A percentile compares a stretch with the other conserved stretches of the same genome.
Evolutionary conservation across 1,284 basidiomycete genomes (phyloP).

Genomic region (Trichosporon coremiiforme): DNA sequence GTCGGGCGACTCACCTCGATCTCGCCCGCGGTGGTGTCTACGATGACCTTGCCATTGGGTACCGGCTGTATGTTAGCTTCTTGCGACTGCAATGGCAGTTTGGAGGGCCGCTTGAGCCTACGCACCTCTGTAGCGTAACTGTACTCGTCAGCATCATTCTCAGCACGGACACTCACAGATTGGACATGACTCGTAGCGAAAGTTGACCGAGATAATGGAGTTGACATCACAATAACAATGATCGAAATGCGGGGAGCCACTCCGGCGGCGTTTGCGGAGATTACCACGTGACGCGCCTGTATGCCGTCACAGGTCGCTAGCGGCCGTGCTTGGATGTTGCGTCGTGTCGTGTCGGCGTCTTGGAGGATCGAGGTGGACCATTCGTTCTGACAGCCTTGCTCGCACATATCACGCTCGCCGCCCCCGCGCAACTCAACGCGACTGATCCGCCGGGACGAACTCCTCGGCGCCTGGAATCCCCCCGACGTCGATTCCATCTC

Average conservation of each 20-base stretch:
- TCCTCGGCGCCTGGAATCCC: not conserved
- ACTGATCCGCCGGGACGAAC: constrained; percentile 3
- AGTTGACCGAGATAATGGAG: not conserved
- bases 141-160: not conserved
- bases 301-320: constrained; percentile 13
- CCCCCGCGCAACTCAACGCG: constrained; percentile 7
- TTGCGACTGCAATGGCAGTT: not conserved
- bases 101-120: not conserved
- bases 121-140: constrained; percentile 53
- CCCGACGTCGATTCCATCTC: not conserved
- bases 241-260: constrained; percentile 14
- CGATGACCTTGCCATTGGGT: constrained; percentile 79
- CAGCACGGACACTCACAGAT: constrained; percentile 41
- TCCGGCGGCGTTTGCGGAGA: constrained; percentile 5
- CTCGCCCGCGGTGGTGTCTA: constrained; percentile 88
- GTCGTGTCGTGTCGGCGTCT: constrained; percentile 17
- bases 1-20: constrained; percentile 62
- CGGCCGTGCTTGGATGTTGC: constrained; percentile 13
- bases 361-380: not conserved
- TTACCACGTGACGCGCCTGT: not conserved
- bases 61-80: constrained; percentile 53
- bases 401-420: constrained; percentile 19
- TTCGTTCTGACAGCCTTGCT: constrained; percentile 2
- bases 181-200: constrained; percentile 31
- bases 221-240: not conserved